A percentile compares a stretch with the other conserved stretches of the same genome.
phyloP scores from a whole-genome alignment of 2,329 filamentous ascomycete species.

The Talaromyces verruculosus region DNA sequence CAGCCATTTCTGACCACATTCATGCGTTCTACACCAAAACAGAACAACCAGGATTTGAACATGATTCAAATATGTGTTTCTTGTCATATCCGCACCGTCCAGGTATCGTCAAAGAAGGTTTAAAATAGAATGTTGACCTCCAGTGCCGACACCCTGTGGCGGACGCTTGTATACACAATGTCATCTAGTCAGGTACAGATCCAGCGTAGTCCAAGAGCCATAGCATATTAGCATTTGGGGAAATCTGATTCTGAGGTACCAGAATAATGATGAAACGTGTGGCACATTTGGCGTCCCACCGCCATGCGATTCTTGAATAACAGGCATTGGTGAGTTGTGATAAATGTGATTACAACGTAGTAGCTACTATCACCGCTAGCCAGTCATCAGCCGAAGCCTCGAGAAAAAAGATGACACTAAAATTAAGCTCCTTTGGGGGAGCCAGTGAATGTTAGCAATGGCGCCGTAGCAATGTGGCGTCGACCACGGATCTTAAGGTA shows the following conservation, averaged over 20 bases:
- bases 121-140: background rate
- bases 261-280: slow-evolving; percentile 1
- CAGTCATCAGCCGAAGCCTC: slow-evolving; percentile 5
- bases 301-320: background rate
- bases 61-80: background rate
- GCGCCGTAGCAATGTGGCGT: slow-evolving; percentile 19
- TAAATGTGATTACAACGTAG: slow-evolving; percentile 10
- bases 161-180: slow-evolving; percentile 4
- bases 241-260: background rate
- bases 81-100: background rate
- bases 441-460: slow-evolving; percentile 15
- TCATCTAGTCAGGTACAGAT: background rate
- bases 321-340: background rate
- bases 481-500: background rate
- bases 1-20: background rate
- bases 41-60: background rate
- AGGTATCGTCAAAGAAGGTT: background rate
- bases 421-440: background rate
- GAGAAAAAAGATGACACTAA: background rate
- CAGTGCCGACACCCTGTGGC: background rate
- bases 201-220: background rate
- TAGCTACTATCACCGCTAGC: background rate
- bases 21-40: background rate
- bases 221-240: background rate
- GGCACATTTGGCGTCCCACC: background rate